Evolutionary conservation across 2,329 filamentous ascomycete species (phyloP), one percentile per base, ranked within the genome.

Genomic region (Colletotrichum sp.): DNA sequence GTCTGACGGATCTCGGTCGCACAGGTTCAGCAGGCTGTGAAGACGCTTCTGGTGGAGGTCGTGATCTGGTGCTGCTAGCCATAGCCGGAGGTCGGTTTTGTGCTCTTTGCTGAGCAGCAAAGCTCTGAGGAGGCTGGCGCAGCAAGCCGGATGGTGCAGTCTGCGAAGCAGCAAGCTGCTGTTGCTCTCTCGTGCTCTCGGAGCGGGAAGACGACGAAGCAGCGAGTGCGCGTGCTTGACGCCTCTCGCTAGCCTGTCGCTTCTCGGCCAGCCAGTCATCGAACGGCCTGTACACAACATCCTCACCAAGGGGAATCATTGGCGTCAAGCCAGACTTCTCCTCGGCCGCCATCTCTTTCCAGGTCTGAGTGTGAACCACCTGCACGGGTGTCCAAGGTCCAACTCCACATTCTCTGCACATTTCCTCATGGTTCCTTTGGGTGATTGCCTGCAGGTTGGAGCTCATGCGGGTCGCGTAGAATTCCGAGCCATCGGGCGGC

Each of bases 321-420:
- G 92, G 92, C 0, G 92, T 93, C 70, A 93, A 84, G 2, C 91
- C 91, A 55, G 90, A 90, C 82, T 93, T 91, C 81, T 94, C 92
- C 82, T 94, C 92, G n/a, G 91, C 88, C 1, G 91, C 91, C 83
- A 93, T 91, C 80, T 94, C 92, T 79, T 91, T 90, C 89, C 92
- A 93, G 2, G 91, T 90, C 68, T 90, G 89, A 57, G 89, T 90
- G 79, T 90, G 87, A 4, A 88, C 83, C 30, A 88, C 82, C 77
- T 89, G 85, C 6, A 85, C 82, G 12, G 84, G 79, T 70, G 84
- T 86, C 87, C 87, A 91, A 3, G 90, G 90, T 0, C 92, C 92
- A 68, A 93, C 89, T 52, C 89, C 88, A 79, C 91, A 93, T 55
- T 89, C 87, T 30, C 84, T 86, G 80, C 91, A 93, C 82, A 93